Conservation (phyloP, 164 flowering plant genomes). For the Vitis riparia region DNA sequence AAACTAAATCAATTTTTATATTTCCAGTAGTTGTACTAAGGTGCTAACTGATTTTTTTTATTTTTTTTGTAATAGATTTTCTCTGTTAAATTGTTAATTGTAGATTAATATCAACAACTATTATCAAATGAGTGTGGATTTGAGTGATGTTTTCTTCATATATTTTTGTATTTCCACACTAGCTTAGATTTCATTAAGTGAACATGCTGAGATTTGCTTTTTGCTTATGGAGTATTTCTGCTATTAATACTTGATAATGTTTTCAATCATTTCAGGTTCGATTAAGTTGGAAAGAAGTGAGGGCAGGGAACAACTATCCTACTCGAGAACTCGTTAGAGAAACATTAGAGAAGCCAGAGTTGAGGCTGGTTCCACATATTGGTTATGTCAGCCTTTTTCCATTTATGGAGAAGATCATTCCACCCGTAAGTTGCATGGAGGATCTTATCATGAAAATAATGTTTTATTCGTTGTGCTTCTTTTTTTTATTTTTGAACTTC, state of each 20-base stretch:
- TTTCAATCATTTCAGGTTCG: constrained; percentile 54
- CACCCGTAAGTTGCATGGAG: constrained; percentile 60
- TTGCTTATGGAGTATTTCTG: neutral
- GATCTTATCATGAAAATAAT: neutral
- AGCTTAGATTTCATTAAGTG: too few relatives aligned
- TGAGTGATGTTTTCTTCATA: too few relatives aligned
- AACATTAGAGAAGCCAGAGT: constrained; percentile 58
- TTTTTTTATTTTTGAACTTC: neutral
- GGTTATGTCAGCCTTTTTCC: constrained; percentile 98
- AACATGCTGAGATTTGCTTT: neutral
- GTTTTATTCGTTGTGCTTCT: neutral
- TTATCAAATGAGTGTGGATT: too few relatives aligned
- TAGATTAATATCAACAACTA: too few relatives aligned
- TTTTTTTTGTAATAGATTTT: too few relatives aligned
- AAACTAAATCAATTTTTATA: too few relatives aligned
- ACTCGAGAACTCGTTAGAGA: constrained; percentile 70
- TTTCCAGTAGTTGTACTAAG: too few relatives aligned
- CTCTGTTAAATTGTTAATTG: too few relatives aligned
- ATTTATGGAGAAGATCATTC: constrained; percentile 75
- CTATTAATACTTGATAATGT: constrained; percentile 1
- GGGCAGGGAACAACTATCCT: constrained; percentile 33
- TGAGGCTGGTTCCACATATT: constrained; percentile 86
- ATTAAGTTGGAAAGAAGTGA: constrained; percentile 63
- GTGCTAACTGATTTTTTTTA: too few relatives aligned
- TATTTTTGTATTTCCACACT: too few relatives aligned